phyloP scores from a whole-genome alignment of 1,284 basidiomycete genomes.

The Cutaneotrichosporon cutaneum region DNA sequence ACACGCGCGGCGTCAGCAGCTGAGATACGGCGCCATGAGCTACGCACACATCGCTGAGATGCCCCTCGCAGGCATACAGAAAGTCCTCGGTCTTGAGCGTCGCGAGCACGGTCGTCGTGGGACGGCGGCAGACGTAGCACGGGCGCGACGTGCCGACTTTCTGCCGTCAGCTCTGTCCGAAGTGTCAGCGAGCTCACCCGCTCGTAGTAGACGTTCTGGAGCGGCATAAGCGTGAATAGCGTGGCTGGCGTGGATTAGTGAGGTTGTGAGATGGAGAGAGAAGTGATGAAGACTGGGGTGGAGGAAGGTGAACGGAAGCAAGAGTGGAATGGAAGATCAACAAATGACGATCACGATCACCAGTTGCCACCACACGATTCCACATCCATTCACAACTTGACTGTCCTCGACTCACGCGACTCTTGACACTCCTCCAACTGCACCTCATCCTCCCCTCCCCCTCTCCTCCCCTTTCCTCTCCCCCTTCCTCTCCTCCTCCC shows the following conservation, averaged over 20 bases:
- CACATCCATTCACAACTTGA: neutral
- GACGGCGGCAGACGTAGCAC: constrained; percentile 50
- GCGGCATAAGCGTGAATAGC: too few species aligned
- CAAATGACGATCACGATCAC: constrained; percentile 14
- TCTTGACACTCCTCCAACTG: neutral
- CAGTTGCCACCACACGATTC: neutral
- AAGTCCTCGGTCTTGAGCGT: constrained; percentile 51
- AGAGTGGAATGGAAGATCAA: constrained; percentile 10
- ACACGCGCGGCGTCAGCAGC: neutral
- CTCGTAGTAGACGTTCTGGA: constrained; percentile 52
- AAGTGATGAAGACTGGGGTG: neutral
- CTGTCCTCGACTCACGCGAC: neutral
- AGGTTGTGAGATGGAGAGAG: neutral
- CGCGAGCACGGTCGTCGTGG: constrained; percentile 47
- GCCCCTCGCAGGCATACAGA: constrained; percentile 49
- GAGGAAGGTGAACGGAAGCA: neutral
- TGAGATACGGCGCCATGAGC: too few species aligned
- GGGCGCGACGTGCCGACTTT: constrained; percentile 46
- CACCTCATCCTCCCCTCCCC: neutral
- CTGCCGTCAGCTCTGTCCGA: constrained; percentile 22
- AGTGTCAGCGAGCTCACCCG: constrained; percentile 33
- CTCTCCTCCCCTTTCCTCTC: neutral
- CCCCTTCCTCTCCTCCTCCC: neutral
- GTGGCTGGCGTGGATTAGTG: neutral
- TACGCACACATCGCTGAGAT: constrained; percentile 49